Percentiles rank a stretch among this genome's conserved stretches.
phyloP scores from a whole-genome alignment of 2,329 filamentous ascomycete genomes.

The Exophiala spinifera region DNA sequence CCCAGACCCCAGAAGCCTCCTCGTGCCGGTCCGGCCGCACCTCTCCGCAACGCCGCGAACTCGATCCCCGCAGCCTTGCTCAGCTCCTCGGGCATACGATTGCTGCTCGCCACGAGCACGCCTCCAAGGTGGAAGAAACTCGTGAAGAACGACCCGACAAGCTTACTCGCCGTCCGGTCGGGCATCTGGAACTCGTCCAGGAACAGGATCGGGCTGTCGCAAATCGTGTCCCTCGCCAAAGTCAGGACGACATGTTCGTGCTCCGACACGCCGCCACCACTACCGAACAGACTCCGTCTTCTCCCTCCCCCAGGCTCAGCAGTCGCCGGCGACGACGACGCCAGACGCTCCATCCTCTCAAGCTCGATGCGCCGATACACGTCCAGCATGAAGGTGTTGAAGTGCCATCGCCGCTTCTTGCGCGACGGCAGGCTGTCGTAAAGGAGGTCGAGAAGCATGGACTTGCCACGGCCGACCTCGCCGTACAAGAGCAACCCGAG shows the following conservation, averaged over 20 bases:
- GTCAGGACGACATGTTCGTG: conserved; percentile 68
- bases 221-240: conserved; percentile 72
- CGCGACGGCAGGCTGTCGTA: conserved; percentile 70
- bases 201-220: conserved; percentile 72
- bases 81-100: conserved; percentile 78
- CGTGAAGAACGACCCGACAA: conserved; percentile 74
- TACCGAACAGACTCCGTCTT: conserved; percentile 4
- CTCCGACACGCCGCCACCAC: conserved; percentile 24
- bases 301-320: background rate
- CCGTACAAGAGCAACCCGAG: conserved; percentile 74
- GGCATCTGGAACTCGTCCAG: conserved; percentile 82
- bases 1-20: conserved; percentile 24
- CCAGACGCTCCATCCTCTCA: conserved; percentile 46
- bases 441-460: conserved; percentile 80
- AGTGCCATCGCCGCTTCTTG: conserved; percentile 75
- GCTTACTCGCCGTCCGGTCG: conserved; percentile 73
- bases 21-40: conserved; percentile 1
- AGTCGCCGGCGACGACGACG: too few relatives aligned
- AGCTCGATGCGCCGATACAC: conserved; percentile 69
- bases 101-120: conserved; percentile 75
- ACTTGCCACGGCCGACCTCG: conserved; percentile 79
- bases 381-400: conserved; percentile 83
- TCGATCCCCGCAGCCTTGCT: conserved; percentile 70
- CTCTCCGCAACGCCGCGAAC: conserved; percentile 43
- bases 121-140: conserved; percentile 79